Percentiles rank a stretch among this genome's conserved stretches.
phyloP scores from a whole-genome alignment of 1,284 basidiomycete genomes.

The Ganoderma multipileum region DNA sequence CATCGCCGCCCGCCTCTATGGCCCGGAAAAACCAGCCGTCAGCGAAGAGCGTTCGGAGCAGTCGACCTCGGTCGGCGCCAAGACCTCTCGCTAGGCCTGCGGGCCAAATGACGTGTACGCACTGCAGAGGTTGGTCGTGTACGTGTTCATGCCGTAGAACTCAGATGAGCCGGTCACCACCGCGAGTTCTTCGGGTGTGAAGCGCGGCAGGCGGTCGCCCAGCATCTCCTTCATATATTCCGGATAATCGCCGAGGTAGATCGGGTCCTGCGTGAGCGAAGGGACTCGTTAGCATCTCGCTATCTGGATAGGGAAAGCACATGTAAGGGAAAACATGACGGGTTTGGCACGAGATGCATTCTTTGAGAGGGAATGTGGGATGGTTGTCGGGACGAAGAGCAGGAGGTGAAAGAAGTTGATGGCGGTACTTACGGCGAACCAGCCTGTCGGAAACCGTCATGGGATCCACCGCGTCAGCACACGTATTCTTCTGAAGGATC shows the following conservation, averaged over 20 bases:
- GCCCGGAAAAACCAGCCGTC: neutral
- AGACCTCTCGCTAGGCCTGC: neutral
- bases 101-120: constrained; percentile 35
- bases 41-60: neutral
- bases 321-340: neutral
- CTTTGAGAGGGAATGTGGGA: neutral
- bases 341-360: neutral
- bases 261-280: constrained; percentile 64
- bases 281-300: constrained; percentile 5
- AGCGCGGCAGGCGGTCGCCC: constrained; percentile 69
- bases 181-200: constrained; percentile 65
- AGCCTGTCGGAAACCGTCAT: constrained; percentile 46
- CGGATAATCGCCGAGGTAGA: constrained; percentile 79
- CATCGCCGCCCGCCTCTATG: constrained; percentile 63
- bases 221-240: constrained; percentile 64
- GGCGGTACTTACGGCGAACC: constrained; percentile 59
- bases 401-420: neutral
- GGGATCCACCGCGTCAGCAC: constrained; percentile 24
- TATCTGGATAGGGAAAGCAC: neutral
- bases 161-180: constrained; percentile 75
- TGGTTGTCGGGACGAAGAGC: neutral
- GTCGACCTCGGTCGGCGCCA: neutral
- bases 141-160: constrained; percentile 78
- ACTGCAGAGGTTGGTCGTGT: constrained; percentile 76
- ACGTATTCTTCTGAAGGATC: neutral